These are phyloP conservation scores for Vicia villosa DNA, from an alignment of 306 rosid species.

Conservation along the genomic window DNA sequence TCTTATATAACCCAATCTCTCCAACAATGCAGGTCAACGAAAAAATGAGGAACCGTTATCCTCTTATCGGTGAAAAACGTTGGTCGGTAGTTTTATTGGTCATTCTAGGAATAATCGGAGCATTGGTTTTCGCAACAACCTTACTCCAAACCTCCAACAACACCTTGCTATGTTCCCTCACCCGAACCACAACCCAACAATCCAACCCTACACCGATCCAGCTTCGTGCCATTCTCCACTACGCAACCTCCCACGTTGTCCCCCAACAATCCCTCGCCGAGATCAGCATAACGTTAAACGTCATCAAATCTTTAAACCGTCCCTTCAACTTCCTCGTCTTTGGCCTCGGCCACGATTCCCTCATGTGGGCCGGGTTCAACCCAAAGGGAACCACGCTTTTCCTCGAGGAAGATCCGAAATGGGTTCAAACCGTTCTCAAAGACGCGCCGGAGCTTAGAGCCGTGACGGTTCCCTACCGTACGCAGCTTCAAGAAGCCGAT, in stretches of 20 bases:
- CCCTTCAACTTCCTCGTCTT: constrained; percentile 75
- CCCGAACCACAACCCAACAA: background rate
- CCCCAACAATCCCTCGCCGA: constrained; percentile 71
- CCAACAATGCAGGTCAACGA: constrained; percentile 28
- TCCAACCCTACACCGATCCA: constrained; percentile 34
- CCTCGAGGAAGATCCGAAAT: constrained; percentile 83
- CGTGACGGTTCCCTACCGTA: constrained; percentile 53
- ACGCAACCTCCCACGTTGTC: constrained; percentile 62
- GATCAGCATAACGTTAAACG: constrained; percentile 57
- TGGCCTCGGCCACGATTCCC: constrained; percentile 81
- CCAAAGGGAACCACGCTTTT: constrained; percentile 70
- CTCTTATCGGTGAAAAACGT: background rate
- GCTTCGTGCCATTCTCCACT: constrained; percentile 66
- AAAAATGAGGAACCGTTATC: constrained; percentile 40
- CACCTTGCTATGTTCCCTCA: constrained; percentile 46
- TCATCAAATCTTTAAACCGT: constrained; percentile 51
- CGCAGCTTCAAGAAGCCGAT: constrained; percentile 68
- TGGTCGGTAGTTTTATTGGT: constrained; percentile 19
- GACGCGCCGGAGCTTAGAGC: constrained; percentile 59
- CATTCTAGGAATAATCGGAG: constrained; percentile 47
- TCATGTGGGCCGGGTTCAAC: constrained; percentile 85
- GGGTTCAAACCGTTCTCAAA: constrained; percentile 71
- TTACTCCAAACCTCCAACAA: constrained; percentile 41
- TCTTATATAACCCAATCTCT: too few species aligned
- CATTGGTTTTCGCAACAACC: constrained; percentile 41